Percentiles rank a stretch among this genome's conserved stretches.
Evolutionary conservation across 169 alveolate species (phyloP).

Genomic region (Babesia caballi): DNA sequence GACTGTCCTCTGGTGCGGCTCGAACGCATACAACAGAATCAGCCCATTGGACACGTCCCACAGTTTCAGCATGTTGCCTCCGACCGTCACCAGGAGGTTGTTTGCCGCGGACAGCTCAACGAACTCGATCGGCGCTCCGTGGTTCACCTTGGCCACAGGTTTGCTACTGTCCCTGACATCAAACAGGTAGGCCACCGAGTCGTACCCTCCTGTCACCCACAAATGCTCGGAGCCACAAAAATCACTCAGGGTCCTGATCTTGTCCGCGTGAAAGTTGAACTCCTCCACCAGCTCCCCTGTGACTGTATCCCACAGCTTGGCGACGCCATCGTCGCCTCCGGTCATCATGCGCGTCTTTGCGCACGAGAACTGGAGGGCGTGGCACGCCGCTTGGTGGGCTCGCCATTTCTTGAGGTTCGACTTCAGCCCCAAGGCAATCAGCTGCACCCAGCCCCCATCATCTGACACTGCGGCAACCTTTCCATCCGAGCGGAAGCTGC

Average conservation of each 20-base stretch:
- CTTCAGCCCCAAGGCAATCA: conserved; percentile 47
- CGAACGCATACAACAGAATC: conserved; percentile 3
- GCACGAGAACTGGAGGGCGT: conserved; percentile 35
- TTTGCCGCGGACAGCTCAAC: conserved; percentile 27
- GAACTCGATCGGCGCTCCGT: conserved; percentile 48
- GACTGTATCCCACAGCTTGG: conserved; percentile 54
- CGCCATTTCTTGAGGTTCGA: conserved; percentile 28
- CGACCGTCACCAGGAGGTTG: conserved; percentile 27
- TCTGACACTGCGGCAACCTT: conserved; percentile 61
- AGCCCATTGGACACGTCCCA: conserved; percentile 56
- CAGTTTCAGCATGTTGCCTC: conserved; percentile 38
- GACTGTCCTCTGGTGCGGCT: conserved; percentile 52
- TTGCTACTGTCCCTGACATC: conserved; percentile 29
- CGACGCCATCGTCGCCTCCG: conserved; percentile 60
- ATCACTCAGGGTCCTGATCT: conserved; percentile 30
- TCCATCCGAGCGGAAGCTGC: conserved; percentile 42
- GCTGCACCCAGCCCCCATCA: conserved; percentile 58
- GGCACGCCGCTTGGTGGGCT: conserved; percentile 51
- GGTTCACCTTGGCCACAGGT: conserved; percentile 35
- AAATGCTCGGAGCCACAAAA: conserved; percentile 10
- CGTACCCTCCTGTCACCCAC: conserved; percentile 65
- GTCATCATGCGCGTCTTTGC: conserved; percentile 34
- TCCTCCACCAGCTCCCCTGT: conserved; percentile 14
- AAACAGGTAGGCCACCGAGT: conserved; percentile 28
- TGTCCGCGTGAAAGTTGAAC: conserved; percentile 40